These are phyloP conservation scores for Lactarius evosmus DNA, from an alignment of 768 basidiomycete species.

Conservation along the genomic window DNA sequence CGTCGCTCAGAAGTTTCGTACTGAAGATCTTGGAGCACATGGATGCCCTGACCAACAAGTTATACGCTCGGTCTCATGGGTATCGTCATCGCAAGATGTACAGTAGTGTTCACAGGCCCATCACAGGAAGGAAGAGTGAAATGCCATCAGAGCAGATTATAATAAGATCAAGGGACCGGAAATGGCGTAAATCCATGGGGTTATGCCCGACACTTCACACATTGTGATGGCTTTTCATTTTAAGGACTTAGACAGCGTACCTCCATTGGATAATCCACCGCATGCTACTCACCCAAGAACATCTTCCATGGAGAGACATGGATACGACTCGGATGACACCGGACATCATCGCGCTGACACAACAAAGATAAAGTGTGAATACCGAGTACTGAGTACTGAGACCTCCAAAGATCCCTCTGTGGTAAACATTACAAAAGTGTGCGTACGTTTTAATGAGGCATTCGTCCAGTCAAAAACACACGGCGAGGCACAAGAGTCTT, in stretches of 20 bases:
- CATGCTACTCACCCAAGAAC: not conserved
- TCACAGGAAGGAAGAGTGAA: too few species aligned
- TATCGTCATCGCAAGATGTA: not conserved
- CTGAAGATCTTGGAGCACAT: not conserved
- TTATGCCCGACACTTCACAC: not conserved
- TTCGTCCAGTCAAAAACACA: not conserved
- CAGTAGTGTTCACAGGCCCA: not conserved
- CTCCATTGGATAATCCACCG: not conserved
- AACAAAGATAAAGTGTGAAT: not conserved
- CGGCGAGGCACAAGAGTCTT: too few species aligned
- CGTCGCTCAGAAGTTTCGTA: not conserved
- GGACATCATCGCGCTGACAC: not conserved
- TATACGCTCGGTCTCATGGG: not conserved
- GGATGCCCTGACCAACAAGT: not conserved
- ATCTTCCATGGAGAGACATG: not conserved
- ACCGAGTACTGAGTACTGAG: too few species aligned
- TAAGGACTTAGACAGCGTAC: not conserved
- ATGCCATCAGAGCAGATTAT: too few species aligned
- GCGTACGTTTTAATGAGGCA: too few species aligned
- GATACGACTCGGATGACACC: not conserved
- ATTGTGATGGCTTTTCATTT: not conserved
- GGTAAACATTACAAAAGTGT: not conserved
- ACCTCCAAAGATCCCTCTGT: too few species aligned
- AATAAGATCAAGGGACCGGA: too few species aligned
- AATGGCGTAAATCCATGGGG: not conserved